A percentile compares a stretch with the other conserved stretches of the same genome.
These are phyloP conservation scores for Saprolegnia diclina DNA, from an alignment of 352 stramenopile genomes.

Conservation along the genomic window DNA sequence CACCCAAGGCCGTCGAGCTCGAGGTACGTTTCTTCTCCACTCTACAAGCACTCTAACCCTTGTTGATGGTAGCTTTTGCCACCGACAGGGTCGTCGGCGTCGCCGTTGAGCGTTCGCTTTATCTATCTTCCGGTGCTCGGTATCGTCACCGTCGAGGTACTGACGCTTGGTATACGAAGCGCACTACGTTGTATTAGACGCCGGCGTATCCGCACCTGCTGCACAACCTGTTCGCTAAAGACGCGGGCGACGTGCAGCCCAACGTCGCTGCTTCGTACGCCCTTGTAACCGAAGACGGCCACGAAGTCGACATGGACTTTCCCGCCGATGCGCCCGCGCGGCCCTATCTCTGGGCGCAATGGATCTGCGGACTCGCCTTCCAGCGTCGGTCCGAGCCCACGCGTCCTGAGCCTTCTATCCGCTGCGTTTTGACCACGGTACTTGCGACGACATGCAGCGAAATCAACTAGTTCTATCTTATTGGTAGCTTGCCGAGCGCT, in stretches of 20 bases:
- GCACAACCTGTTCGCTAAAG: constrained; percentile 58
- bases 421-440: constrained; percentile 45
- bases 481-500: constrained; percentile 46
- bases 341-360: constrained; percentile 71
- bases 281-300: constrained; percentile 32
- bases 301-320: constrained; percentile 45
- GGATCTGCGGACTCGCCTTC: constrained; percentile 58
- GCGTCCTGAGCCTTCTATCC: constrained; percentile 59
- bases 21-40: not conserved
- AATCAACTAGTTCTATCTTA: not conserved
- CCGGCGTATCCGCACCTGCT: constrained; percentile 31
- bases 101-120: constrained; percentile 38
- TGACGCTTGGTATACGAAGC: no score
- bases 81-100: not conserved
- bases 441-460: not conserved
- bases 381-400: constrained; percentile 33
- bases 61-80: not conserved
- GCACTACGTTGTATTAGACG: not conserved
- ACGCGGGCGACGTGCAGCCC: constrained; percentile 45
- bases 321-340: constrained; percentile 35
- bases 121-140: constrained; percentile 51
- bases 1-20: not conserved
- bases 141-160: constrained; percentile 50
- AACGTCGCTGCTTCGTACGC: constrained; percentile 44
- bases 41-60: no score